Base-by-base conservation (phyloP, 2,329 filamentous ascomycete genomes). In the Diaporthe sp. region DNA sequence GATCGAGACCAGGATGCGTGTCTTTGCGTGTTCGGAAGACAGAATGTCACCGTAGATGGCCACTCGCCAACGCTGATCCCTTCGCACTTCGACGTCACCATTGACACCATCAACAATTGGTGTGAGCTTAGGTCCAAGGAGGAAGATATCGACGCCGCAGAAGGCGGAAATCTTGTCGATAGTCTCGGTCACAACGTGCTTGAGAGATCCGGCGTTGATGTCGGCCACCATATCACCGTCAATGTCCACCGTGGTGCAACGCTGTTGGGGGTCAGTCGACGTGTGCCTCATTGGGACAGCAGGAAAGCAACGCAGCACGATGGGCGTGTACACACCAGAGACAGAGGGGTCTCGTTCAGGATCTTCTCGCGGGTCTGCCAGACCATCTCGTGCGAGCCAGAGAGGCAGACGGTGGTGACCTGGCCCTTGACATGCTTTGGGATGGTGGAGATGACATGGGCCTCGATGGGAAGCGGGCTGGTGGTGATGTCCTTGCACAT, bases 11-110 rank as follows among this genome's bases (percentile, higher is more conserved):
- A 99, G 87, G 54, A 98, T 92, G 78, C 97, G 92, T 25, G 96
- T 98, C 89, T 99, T 99, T 72, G 97, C 97, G 84, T 98, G 96
- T 84, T 99, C 97, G 38, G 95, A 94, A 78, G 95, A 98, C 85
- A 98, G 92, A 84, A 97, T 93, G 82, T 99, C 97, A 72, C 97
- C 96, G 80, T 97, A 99, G 77, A 99, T 97, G 79, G 95, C 94
- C 76, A 98, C 93, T 81, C 96, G 92, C 87, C 97, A 95, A 79
- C 96, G 92, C 83, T 97, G 94, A 83, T 98, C 96, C 80, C 95
- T 93, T 78, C 94, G 94, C 80, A 97, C 92, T 80, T 97, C 92
- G 50, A 92, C 91, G 80, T 95, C 94, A 77, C 94, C 95, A 60
- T 94, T 94, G 77, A 94, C 88, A 54, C 92, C 89, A 73, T 93